These are phyloP conservation scores for Astrothelium macrocarpum DNA, from an alignment of 495 filamentous ascomycete species.

Conservation along the genomic window DNA sequence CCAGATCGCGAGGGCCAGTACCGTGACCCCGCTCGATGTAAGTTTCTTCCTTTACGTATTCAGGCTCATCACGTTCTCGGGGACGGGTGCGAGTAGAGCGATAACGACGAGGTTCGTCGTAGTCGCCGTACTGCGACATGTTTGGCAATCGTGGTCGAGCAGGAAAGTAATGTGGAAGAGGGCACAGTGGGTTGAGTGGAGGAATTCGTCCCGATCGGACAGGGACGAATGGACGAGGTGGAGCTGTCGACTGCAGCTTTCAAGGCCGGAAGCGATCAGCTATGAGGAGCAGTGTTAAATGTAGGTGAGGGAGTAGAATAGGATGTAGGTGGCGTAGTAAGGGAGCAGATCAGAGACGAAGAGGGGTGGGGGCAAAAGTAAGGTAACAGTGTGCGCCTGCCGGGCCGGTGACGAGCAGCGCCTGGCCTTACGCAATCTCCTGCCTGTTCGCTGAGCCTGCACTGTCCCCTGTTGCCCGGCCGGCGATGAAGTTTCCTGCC, in stretches of 20 bases:
- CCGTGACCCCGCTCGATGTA: slow-evolving; percentile 36
- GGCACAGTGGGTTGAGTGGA: neutral
- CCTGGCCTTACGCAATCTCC: neutral
- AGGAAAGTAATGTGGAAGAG: slow-evolving; percentile 3
- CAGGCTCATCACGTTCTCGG: slow-evolving; percentile 33
- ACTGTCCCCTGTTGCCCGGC: neutral
- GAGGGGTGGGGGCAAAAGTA: neutral
- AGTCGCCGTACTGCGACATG: slow-evolving; percentile 22
- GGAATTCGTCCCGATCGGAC: neutral
- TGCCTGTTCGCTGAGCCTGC: neutral
- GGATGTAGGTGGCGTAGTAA: neutral
- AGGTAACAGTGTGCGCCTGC: neutral
- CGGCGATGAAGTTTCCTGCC: neutral
- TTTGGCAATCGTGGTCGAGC: slow-evolving; percentile 1
- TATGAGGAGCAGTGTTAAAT: neutral
- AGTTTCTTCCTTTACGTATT: slow-evolving; percentile 33
- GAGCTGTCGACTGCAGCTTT: slow-evolving; percentile 1
- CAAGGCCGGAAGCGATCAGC: neutral
- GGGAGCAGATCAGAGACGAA: neutral
- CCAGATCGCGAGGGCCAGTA: slow-evolving; percentile 29
- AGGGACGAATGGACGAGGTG: neutral
- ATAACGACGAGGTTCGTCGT: slow-evolving; percentile 23
- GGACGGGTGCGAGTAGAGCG: slow-evolving; percentile 24
- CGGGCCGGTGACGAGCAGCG: neutral
- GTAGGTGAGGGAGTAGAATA: neutral